Percentiles rank a stretch among this genome's conserved stretches.
These are phyloP conservation scores for Rugonectria rugulosa DNA, from an alignment of 2,329 filamentous ascomycete species.

Conservation along the genomic window DNA sequence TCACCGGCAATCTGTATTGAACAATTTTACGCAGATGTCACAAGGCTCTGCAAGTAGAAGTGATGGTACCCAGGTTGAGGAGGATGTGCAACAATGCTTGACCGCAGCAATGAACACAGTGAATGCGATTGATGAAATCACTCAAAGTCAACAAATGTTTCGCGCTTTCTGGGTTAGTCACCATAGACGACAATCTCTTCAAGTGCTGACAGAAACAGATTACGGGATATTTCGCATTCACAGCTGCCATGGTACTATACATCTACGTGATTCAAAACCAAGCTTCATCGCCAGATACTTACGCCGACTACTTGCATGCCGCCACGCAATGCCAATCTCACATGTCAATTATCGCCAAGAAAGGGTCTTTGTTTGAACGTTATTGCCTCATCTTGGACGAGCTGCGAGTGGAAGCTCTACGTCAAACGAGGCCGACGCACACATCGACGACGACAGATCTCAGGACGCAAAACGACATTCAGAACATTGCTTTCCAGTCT, in stretches of 20 bases:
- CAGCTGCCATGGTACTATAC: slow-evolving; percentile 35
- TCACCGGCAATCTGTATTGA: slow-evolving; percentile 47
- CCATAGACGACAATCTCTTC: not conserved
- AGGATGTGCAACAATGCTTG: slow-evolving; percentile 32
- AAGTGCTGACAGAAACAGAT: slow-evolving; percentile 15
- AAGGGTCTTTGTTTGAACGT: slow-evolving; percentile 31
- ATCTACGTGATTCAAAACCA: slow-evolving; percentile 38
- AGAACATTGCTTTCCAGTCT: slow-evolving; percentile 24
- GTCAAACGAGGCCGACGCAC: slow-evolving; percentile 31
- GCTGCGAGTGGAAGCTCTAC: slow-evolving; percentile 31
- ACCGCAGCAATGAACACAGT: slow-evolving; percentile 34
- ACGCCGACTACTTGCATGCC: slow-evolving; percentile 29
- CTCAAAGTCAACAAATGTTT: slow-evolving; percentile 33
- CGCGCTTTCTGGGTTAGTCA: slow-evolving; percentile 32
- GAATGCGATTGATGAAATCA: slow-evolving; percentile 32
- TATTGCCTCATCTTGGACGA: slow-evolving; percentile 36
- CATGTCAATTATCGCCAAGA: slow-evolving; percentile 34
- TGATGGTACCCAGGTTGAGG: slow-evolving; percentile 20
- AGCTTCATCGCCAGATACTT: slow-evolving; percentile 29
- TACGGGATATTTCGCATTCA: slow-evolving; percentile 38
- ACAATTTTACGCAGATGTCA: slow-evolving; percentile 41
- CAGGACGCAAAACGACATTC: slow-evolving; percentile 4
- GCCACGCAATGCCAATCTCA: slow-evolving; percentile 33
- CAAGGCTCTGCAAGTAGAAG: not conserved
- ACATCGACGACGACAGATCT: slow-evolving; percentile 14